Base-by-base conservation (phyloP, 257 asterid species). In the Gentiana straminea region DNA sequence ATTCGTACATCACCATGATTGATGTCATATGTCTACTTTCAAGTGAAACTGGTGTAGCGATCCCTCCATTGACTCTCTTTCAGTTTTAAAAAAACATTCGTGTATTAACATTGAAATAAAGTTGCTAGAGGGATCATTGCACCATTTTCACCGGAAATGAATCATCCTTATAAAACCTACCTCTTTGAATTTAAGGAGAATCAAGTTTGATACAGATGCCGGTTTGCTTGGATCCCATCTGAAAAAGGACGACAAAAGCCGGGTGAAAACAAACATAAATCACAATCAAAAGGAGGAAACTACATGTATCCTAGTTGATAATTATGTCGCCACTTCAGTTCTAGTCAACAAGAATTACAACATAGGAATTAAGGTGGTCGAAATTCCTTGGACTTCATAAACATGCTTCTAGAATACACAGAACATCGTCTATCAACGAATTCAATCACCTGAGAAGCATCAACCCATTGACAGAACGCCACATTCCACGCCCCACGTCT, bases 401-500 rank as follows among this genome's bases (percentile, higher is more conserved):
- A 15, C 46, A 41, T 2, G 9, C 9, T 41, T 41, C 46, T 41
- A 41, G 46, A 5, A 5, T 41, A 41, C 9, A 10, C 46, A 41
- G 46, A 41, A 41, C 9, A 41, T 41, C 6, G 46, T 7, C 46
- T 4, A 41, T 41, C 46, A 41, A 9, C 13, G 37, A 54, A 48
- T 64, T 41, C 24, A 15, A 15, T 15, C 70, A 90, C 98, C 98
- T 90, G 78, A 86, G 73, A 60, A 90, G 94, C 73, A 90, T 84
- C 61, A 90, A 75, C 61, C 84, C 98, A 38, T 82, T 84, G 65
- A 84, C 73, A 36, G 96, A 86, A 62, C 96, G 98, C 96, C 98
- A 90, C 96, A 91, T 87, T 65, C 81, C 95, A 68, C 95, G 95
- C 36, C 98, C 96, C 10, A 91, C 95, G 55, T 88, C 86, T 74